Percentiles rank a stretch among this genome's conserved stretches.
These are phyloP conservation scores for Pleurotus cornucopiae DNA, from an alignment of 768 basidiomycete species.

Conservation along the genomic window DNA sequence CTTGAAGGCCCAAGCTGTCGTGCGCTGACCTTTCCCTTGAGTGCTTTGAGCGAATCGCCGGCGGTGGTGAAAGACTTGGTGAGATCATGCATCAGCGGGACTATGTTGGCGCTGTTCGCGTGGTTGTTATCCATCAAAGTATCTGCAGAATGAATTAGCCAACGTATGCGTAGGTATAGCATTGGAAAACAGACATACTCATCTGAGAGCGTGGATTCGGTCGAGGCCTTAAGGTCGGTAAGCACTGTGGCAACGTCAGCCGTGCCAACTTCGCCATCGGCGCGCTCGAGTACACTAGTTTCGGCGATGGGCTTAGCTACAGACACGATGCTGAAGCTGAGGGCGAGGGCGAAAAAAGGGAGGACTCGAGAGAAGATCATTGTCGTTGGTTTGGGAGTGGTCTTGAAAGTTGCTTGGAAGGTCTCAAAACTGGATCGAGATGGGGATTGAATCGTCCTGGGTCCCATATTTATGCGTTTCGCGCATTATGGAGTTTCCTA, in stretches of 20 bases:
- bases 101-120: conserved; percentile 16
- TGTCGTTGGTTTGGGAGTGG: background rate
- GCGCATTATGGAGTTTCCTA: too few relatives aligned
- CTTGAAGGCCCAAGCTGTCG: conserved; percentile 19
- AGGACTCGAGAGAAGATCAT: conserved; percentile 3
- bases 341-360: conserved; percentile 6
- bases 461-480: too few relatives aligned
- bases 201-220: conserved; percentile 18
- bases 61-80: conserved; percentile 18
- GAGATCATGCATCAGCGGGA: conserved; percentile 18
- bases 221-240: conserved; percentile 15
- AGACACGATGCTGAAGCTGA: conserved; percentile 12
- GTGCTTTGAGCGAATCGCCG: conserved; percentile 13
- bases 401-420: too few relatives aligned
- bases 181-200: conserved; percentile 5
- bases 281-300: conserved; percentile 9
- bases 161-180: background rate
- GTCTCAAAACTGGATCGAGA: too few relatives aligned
- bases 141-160: conserved; percentile 1
- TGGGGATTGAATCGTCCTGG: too few relatives aligned
- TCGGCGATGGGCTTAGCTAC: conserved; percentile 6
- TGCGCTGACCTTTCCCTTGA: conserved; percentile 9
- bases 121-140: conserved; percentile 12
- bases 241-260: conserved; percentile 17
- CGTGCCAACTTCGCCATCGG: conserved; percentile 13